Base-by-base conservation (phyloP, 495 filamentous ascomycete species). In the Endocarpon pusillum region DNA sequence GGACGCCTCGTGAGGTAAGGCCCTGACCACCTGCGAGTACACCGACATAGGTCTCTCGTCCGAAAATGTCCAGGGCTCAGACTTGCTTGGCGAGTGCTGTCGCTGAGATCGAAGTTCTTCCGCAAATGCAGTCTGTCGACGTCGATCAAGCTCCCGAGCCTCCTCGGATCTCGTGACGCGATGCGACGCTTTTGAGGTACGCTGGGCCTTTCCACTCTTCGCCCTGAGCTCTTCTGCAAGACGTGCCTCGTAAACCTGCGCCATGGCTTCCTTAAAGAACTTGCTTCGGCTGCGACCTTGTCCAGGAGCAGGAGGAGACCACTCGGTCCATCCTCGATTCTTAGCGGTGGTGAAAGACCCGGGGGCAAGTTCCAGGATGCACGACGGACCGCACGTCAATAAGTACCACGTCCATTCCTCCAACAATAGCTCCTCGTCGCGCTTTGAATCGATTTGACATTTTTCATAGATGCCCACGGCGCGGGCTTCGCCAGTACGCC, bases 361-460 rank as follows among this genome's bases (percentile, higher is more conserved):
- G 1, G 62, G 58, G 32, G 68, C 64, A 19, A 79, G 58, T 18
- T 59, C 57, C 19, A 79, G 48, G 20, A 77, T 58, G 3, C 62
- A 56, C 2, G 66, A 62, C 3, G 65, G 69, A 9, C 71, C 73
- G 14, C 75, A 58, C 0, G 71, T 73, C 24, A 76, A 55, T 22
- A 77, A 51, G 38, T 69, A 71, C 27, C 57, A 61, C 5, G 64
- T 68, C 73, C 73, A 79, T 47, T 78, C 73, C 47, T 78, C 73
- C 67, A 34, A 15, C 21, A 38, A 66, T 54, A 67, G 56, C 34
- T 28, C 30, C 16, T 22, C 28, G 10, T 19, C 11, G 11, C 12
- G 10, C 7, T 18, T 12, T 6, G 22, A 16, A 16, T 1, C 32
- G 3, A 24, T 2, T n/a, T 12, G 27, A 19, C n/a, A 3, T 21